Evolutionary conservation across 768 basidiomycete species (phyloP), one percentile per base, ranked within the genome.

Genomic region (Russula compacta): DNA sequence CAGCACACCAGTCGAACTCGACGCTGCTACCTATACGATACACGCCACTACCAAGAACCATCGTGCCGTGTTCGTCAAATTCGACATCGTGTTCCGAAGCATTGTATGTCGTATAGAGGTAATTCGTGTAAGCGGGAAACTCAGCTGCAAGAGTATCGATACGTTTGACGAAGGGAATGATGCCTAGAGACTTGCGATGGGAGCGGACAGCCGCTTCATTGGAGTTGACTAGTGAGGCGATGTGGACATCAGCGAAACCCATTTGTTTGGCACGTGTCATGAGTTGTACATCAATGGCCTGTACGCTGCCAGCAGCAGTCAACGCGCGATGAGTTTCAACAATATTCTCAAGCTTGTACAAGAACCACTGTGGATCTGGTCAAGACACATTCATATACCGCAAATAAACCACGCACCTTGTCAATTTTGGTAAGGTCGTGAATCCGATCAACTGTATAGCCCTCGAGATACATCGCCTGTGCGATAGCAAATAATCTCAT

Each of bases 1-100:
- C 97, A n/a, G 97, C 95, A 72, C 97, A 99, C 97, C 97, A 99
- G 73, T 99, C 97, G 72, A 99, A 99, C 78, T 99, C 97, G 70
- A 99, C 97, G 66, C 91, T 94, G 73, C 89, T 92, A 49, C 97
- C 97, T 67, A 99, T 98, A 61, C 97, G 87, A 76, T 99, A 98
- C 21, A 99, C 97, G 68, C 97, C 97, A 61, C 89, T 92, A 29
- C 97, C 97, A 24, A 98, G 85, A 24, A 99, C 95, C 92, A 98
- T 97, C n/a, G 94, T 98, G 46, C 97, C 97, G 66, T 97, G 84
- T 67, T 98, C 95, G 69, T 95, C 79, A 71, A 98, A 98, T 21
- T 90, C 83, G 71, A 99, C 87, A 69, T 99, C 97, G 67, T 99
- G 97, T 63, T 87, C 83, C 0, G 92, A 88, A 3, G 94, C 97